Evolutionary conservation across 495 filamentous ascomycete species (phyloP).

Genomic region (Terfezia boudieri): DNA sequence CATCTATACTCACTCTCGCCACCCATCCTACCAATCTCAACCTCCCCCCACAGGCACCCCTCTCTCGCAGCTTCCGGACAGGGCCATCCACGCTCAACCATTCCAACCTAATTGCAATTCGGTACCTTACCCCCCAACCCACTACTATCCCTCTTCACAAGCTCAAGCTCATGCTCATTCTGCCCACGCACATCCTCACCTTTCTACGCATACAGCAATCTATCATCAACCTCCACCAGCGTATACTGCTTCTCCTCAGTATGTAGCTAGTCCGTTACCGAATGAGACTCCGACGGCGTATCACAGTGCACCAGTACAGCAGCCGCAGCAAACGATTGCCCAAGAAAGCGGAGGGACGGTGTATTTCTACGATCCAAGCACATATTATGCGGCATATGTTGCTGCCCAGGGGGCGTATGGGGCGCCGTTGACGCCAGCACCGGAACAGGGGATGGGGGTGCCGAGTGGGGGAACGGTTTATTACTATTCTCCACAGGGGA

Average conservation of each 20-base stretch:
- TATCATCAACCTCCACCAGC: conserved; percentile 28
- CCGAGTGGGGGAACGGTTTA: conserved; percentile 45
- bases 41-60: conserved; percentile 48
- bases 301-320: conserved; percentile 25
- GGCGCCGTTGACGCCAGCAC: conserved; percentile 31
- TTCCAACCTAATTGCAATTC: conserved; percentile 48
- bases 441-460: conserved; percentile 22
- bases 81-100: conserved; percentile 73
- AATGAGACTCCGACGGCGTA: conserved; percentile 21
- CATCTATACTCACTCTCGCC: conserved; percentile 37
- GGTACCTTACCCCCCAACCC: conserved; percentile 36
- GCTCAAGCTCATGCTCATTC: conserved; percentile 31
- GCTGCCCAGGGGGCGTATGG: conserved; percentile 29
- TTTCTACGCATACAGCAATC: conserved; percentile 25
- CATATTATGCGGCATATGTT: conserved; percentile 34
- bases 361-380: conserved; percentile 70
- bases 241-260: conserved; percentile 21
- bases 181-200: conserved; percentile 32
- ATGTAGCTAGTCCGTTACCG: conserved; percentile 22
- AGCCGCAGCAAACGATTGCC: conserved; percentile 45
- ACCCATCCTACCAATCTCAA: conserved; percentile 56
- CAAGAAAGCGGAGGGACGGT: conserved; percentile 90
- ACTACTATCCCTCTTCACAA: conserved; percentile 35
- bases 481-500: conserved; percentile 39
- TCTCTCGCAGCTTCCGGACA: conserved; percentile 82